Percentiles rank a stretch among this genome's conserved stretches.
These are phyloP conservation scores for Przewalskia tangutica DNA, from an alignment of 257 asterid genomes.

Conservation along the genomic window DNA sequence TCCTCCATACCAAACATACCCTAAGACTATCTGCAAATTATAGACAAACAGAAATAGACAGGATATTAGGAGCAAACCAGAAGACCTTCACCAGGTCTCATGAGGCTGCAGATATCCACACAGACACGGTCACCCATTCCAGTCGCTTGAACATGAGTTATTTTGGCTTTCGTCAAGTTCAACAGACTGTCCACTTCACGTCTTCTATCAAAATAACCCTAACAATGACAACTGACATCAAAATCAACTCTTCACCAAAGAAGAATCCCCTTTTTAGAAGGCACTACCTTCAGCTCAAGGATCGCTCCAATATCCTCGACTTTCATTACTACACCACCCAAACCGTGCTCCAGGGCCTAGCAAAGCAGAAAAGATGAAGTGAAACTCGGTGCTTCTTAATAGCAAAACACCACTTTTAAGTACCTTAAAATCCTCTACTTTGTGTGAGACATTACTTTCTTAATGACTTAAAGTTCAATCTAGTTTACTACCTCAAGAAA, in stretches of 20 bases:
- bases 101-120: constrained; percentile 87
- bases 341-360: constrained; percentile 87
- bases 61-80: constrained; percentile 41
- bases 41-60: neutral
- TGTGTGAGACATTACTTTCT: neutral
- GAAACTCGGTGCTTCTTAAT: neutral
- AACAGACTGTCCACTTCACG: constrained; percentile 37
- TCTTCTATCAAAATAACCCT: constrained; percentile 73
- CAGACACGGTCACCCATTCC: constrained; percentile 97
- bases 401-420: neutral
- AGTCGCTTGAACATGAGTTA: constrained; percentile 51
- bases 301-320: constrained; percentile 55
- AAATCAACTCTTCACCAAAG: constrained; percentile 4
- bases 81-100: constrained; percentile 96
- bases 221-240: constrained; percentile 13
- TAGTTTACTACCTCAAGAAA: constrained; percentile 58
- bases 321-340: constrained; percentile 80
- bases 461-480: neutral
- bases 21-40: neutral
- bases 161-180: constrained; percentile 46
- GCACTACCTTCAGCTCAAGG: constrained; percentile 61
- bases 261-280: neutral
- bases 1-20: too few species aligned
- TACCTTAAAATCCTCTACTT: neutral
- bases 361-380: constrained; percentile 15